Conservation (phyloP, 495 filamentous ascomycete genomes). For the Xylaria grammica region DNA sequence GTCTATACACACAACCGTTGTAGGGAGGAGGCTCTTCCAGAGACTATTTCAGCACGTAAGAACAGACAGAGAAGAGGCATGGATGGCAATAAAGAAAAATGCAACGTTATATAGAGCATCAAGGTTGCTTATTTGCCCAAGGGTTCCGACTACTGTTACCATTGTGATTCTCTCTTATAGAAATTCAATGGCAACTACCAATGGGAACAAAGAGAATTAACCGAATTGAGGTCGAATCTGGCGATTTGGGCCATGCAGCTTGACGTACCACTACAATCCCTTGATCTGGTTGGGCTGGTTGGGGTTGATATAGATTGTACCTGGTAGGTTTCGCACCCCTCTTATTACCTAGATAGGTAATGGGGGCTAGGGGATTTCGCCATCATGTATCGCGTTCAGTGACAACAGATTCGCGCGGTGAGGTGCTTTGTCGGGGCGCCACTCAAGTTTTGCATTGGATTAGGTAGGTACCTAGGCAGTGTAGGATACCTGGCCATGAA, state of each 20-base stretch:
- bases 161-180: not conserved
- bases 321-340: not conserved
- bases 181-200: not conserved
- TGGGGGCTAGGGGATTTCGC: not conserved
- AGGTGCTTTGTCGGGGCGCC: constrained; percentile 10
- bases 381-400: no score
- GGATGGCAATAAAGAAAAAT: no score
- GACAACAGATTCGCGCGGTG: no score
- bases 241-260: not conserved
- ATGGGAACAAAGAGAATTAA: constrained; percentile 1
- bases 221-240: not conserved
- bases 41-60: no score
- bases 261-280: constrained; percentile 1
- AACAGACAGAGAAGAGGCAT: no score
- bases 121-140: not conserved
- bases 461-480: no score
- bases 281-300: constrained; percentile 13
- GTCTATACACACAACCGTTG: no score
- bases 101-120: not conserved
- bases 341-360: constrained; percentile 15
- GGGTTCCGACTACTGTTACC: not conserved
- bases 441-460: no score
- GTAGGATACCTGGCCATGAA: no score
- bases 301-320: not conserved
- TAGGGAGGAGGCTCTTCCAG: no score